Evolutionary conservation across 1,139 yeast genomes (phyloP).

Genomic region (Sugiyamaella castrensis): DNA sequence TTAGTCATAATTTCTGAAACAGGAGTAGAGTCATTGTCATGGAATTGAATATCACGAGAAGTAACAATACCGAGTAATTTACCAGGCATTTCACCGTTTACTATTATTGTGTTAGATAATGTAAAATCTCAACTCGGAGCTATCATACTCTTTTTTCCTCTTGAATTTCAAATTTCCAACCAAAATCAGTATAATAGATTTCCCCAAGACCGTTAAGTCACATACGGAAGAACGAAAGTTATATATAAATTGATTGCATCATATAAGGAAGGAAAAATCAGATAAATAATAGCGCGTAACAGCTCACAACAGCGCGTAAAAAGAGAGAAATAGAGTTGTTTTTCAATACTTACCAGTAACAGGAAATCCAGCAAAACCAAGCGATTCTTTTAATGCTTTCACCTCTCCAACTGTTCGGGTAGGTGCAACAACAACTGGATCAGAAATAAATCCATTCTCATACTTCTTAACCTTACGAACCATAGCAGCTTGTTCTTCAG

Average conservation of each 20-base stretch:
- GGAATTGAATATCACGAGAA: constrained; percentile 95
- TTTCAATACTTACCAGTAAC: constrained; percentile 86
- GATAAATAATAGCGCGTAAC: constrained; percentile 1
- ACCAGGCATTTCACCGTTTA: constrained; percentile 80
- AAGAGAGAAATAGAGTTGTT: background rate
- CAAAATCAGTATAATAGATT: constrained; percentile 44
- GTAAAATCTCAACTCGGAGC: no score
- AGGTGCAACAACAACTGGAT: constrained; percentile 85
- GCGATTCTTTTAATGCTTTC: constrained; percentile 60
- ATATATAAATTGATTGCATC: constrained; percentile 56
- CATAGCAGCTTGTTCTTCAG: constrained; percentile 98
- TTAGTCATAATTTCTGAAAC: constrained; percentile 82
- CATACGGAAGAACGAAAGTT: constrained; percentile 99
- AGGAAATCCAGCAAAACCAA: constrained; percentile 97
- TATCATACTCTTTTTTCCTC: background rate
- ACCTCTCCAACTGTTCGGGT: constrained; percentile 76
- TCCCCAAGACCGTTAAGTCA: constrained; percentile 99
- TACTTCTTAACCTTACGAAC: constrained; percentile 93
- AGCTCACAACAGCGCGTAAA: background rate
- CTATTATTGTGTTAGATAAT: constrained; percentile 42
- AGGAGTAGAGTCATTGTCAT: constrained; percentile 61
- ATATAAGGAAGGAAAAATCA: constrained; percentile 30
- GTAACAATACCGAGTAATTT: constrained; percentile 94
- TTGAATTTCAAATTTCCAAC: constrained; percentile 1
- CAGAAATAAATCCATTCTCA: constrained; percentile 96